These are phyloP conservation scores for Arthrobotrys conoides DNA, from an alignment of 2,329 filamentous ascomycete genomes.

Conservation along the genomic window DNA sequence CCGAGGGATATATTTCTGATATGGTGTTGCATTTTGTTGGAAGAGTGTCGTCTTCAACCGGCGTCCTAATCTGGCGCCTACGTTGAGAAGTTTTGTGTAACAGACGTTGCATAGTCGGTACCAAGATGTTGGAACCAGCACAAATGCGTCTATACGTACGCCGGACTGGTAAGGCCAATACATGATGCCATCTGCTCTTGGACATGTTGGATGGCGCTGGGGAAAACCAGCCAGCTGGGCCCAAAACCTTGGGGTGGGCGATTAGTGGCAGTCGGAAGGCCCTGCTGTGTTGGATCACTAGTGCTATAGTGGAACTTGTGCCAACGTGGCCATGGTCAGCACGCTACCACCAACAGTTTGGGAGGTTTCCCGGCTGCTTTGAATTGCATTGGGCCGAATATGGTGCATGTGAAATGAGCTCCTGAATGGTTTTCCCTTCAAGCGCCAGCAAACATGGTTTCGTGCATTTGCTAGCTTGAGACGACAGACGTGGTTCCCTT, in stretches of 20 bases:
- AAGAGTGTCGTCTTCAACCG: conserved; percentile 32
- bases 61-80: conserved; percentile 31
- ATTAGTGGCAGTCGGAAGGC: conserved; percentile 10
- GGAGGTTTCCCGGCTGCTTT: conserved; percentile 4
- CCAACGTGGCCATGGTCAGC: conserved; percentile 50
- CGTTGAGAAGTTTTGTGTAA: conserved; percentile 32
- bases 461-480: conserved; percentile 11
- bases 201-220: conserved; percentile 1
- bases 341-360: conserved; percentile 8
- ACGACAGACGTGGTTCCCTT: conserved; percentile 32
- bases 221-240: conserved; percentile 6
- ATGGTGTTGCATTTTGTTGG: conserved; percentile 32
- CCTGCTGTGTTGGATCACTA: conserved; percentile 4
- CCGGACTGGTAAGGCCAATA: conserved; percentile 3
- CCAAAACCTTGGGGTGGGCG: conserved; percentile 11
- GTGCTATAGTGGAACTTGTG: neutral
- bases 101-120: conserved; percentile 30
- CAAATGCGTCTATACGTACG: conserved; percentile 22
- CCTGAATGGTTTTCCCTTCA: conserved; percentile 7
- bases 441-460: conserved; percentile 35
- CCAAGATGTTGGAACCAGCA: conserved; percentile 42
- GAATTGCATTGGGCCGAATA: conserved; percentile 1
- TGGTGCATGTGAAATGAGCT: conserved; percentile 27
- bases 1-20: conserved; percentile 11
- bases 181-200: neutral